phyloP scores from a whole-genome alignment of 2,329 filamentous ascomycete genomes.

The Calonectria pteridis region DNA sequence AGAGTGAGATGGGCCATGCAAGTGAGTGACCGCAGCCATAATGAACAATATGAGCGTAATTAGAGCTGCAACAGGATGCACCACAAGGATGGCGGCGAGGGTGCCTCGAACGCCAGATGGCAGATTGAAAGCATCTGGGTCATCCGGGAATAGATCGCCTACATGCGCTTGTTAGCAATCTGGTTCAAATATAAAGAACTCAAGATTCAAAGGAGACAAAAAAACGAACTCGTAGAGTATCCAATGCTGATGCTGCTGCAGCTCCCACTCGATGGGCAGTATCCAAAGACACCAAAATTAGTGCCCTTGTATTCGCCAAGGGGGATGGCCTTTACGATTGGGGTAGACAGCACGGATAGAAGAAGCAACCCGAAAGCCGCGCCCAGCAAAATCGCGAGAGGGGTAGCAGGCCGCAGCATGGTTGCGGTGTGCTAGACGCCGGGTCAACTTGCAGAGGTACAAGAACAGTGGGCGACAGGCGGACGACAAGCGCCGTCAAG shows the following conservation, averaged over 20 bases:
- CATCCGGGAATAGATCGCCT: conserved; percentile 45
- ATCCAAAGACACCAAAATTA: conserved; percentile 94
- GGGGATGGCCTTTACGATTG: conserved; percentile 87
- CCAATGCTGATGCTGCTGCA: conserved; percentile 85
- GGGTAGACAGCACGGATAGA: conserved; percentile 90
- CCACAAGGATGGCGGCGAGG: conserved; percentile 89
- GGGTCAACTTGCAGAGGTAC: conserved; percentile 19
- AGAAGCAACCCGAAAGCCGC: conserved; percentile 87
- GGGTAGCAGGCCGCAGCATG: conserved; percentile 93
- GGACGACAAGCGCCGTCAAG: conserved; percentile 39
- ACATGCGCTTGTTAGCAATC: conserved; percentile 27
- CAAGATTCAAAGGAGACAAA: not conserved
- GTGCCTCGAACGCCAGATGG: conserved; percentile 65
- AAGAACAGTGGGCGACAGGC: conserved; percentile 17
- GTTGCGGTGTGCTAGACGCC: conserved; percentile 53
- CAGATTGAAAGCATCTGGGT: conserved; percentile 66
- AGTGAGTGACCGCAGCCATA: conserved; percentile 83
- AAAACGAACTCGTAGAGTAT: conserved; percentile 81
- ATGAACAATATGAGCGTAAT: conserved; percentile 87
- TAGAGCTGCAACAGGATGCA: conserved; percentile 91
- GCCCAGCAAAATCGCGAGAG: conserved; percentile 86
- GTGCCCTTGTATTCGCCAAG: conserved; percentile 82
- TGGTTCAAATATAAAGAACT: not conserved
- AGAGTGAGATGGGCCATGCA: conserved; percentile 90
- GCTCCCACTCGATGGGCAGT: conserved; percentile 70